Conservation (phyloP, 352 stramenopile species). For the Blastocystis sp. region DNA sequence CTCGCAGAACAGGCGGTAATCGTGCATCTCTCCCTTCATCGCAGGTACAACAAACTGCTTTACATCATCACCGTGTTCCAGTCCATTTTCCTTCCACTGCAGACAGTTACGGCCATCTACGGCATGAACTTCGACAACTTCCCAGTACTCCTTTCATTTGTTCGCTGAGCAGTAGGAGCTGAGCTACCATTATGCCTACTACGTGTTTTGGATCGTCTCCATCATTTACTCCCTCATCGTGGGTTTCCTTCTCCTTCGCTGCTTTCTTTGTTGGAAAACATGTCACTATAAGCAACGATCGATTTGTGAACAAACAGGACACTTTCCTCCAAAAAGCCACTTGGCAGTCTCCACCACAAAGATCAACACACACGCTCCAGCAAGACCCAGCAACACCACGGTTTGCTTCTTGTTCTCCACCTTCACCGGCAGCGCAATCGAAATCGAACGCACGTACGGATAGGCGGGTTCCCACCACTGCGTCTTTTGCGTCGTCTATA, state of each 20-base stretch:
- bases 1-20: neutral
- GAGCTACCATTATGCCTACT: conserved; percentile 31
- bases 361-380: neutral
- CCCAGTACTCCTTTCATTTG: neutral
- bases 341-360: neutral
- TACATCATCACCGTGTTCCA: conserved; percentile 68
- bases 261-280: conserved; percentile 18
- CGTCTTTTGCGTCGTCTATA: conserved; percentile 29
- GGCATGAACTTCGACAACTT: conserved; percentile 70
- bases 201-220: conserved; percentile 48
- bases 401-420: neutral
- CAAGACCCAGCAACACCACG: neutral
- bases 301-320: neutral
- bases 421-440: neutral
- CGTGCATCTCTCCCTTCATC: neutral
- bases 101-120: conserved; percentile 64
- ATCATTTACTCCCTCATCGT: conserved; percentile 25
- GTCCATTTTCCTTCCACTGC: conserved; percentile 56
- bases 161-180: conserved; percentile 13
- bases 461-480: conserved; percentile 31
- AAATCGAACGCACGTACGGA: neutral
- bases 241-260: neutral
- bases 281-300: neutral
- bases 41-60: conserved; percentile 12
- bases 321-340: neutral